These are phyloP conservation scores for Rubia occidens DNA, from an alignment of 305 asterid genomes.

Conservation along the genomic window DNA sequence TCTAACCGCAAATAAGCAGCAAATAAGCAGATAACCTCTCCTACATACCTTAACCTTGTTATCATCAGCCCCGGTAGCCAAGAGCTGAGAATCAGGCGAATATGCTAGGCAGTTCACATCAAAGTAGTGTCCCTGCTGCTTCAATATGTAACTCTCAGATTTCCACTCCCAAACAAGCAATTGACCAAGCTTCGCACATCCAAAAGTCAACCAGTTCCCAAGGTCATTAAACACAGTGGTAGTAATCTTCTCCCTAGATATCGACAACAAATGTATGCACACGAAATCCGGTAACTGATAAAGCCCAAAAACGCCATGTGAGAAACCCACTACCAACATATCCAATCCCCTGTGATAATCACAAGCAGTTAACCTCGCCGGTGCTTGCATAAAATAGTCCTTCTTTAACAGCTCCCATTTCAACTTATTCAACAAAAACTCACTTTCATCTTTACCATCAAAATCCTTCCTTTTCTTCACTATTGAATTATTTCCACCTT, in stretches of 20 bases:
- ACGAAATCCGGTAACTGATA: conserved; percentile 93
- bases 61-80: conserved; percentile 98
- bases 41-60: conserved; percentile 78
- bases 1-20: too few species aligned
- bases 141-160: conserved; percentile 84
- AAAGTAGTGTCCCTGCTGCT: conserved; percentile 98
- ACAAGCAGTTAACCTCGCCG: conserved; percentile 61
- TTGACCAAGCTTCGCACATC: conserved; percentile 95
- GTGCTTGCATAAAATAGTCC: conserved; percentile 74
- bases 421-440: conserved; percentile 37
- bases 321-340: conserved; percentile 85
- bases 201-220: conserved; percentile 94
- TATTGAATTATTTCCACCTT: conserved; percentile 20
- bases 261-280: conserved; percentile 73
- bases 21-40: conserved; percentile 7
- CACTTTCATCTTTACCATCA: conserved; percentile 34
- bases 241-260: conserved; percentile 79
- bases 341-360: conserved; percentile 81
- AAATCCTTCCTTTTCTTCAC: conserved; percentile 51
- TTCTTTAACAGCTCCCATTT: conserved; percentile 74
- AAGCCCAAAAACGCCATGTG: conserved; percentile 84
- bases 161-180: conserved; percentile 99
- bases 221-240: conserved; percentile 71
- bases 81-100: conserved; percentile 87
- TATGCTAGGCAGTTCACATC: conserved; percentile 88